Evolutionary conservation across 2,329 filamentous ascomycete species (phyloP).

Genomic region (Raffaelea arxii): DNA sequence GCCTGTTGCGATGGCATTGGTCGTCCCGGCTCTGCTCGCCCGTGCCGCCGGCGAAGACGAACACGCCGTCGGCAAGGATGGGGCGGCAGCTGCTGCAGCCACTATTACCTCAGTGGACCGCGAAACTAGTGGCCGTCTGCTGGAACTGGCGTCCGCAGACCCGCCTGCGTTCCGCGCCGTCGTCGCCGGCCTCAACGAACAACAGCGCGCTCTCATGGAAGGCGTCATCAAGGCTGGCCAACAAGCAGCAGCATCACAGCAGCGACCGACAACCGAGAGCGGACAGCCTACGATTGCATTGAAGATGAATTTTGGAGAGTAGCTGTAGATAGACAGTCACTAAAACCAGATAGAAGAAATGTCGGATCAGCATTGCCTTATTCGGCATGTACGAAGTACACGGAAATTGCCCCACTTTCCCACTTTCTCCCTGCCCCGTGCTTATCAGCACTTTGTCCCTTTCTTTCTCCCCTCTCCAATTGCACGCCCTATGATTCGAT

Average conservation of each 20-base stretch:
- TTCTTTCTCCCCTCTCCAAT: no score
- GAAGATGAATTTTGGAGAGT: constrained; percentile 78
- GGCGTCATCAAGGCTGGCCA: constrained; percentile 62
- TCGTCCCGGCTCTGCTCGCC: constrained; percentile 68
- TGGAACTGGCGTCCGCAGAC: constrained; percentile 73
- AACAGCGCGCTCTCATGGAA: constrained; percentile 70
- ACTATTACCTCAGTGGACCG: constrained; percentile 33
- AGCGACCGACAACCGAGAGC: constrained; percentile 20
- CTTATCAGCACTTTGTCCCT: no score
- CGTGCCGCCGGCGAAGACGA: constrained; percentile 48
- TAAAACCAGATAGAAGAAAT: not conserved
- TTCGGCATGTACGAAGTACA: no score
- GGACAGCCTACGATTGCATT: constrained; percentile 77
- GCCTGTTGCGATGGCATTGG: constrained; percentile 58
- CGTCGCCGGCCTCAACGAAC: constrained; percentile 59
- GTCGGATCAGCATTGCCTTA: no score
- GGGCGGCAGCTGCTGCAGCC: not conserved
- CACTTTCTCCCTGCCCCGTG: no score
- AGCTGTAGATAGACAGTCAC: not conserved
- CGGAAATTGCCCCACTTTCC: no score
- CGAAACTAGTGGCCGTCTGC: constrained; percentile 65
- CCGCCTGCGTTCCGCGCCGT: constrained; percentile 64
- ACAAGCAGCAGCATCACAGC: constrained; percentile 19
- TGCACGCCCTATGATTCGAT: no score
- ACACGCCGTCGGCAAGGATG: constrained; percentile 28